Evolutionary conservation across 1,139 yeast genomes (phyloP).

Genomic region (Saccharomyces pastorianus): DNA sequence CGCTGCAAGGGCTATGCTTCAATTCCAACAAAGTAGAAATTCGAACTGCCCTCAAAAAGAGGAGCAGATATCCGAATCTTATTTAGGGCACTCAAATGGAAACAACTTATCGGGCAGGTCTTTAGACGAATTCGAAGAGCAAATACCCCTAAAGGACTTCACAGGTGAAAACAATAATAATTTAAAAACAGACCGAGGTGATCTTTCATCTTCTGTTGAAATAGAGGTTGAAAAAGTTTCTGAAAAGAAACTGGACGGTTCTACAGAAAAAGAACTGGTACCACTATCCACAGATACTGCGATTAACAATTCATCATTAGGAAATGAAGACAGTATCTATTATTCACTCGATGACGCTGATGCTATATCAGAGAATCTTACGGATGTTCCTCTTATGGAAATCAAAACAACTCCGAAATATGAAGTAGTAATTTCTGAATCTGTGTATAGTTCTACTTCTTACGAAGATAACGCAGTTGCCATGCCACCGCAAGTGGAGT

Average conservation of each 20-base stretch:
- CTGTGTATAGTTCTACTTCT: slow-evolving; percentile 1
- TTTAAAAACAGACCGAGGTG: neutral
- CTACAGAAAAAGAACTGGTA: neutral
- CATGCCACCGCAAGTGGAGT: neutral
- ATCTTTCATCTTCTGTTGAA: neutral
- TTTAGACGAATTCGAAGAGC: neutral
- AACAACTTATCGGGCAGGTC: neutral
- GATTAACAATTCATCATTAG: neutral
- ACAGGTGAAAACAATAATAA: neutral
- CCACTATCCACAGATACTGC: neutral
- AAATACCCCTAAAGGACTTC: neutral
- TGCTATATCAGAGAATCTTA: neutral
- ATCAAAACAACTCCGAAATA: neutral
- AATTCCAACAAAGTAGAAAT: neutral
- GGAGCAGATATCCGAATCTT: neutral
- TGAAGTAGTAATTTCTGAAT: neutral
- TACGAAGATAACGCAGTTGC: neutral
- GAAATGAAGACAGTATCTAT: neutral
- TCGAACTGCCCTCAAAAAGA: neutral
- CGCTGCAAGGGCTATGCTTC: neutral
- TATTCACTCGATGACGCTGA: slow-evolving; percentile 1
- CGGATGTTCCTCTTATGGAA: neutral
- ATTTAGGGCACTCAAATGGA: neutral
- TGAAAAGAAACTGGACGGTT: neutral
- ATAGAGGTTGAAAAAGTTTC: neutral